Percentiles rank a stretch among this genome's conserved stretches.
Evolutionary conservation across 73 alveolate species (phyloP).

Genomic region (Blepharisma stoltei): DNA sequence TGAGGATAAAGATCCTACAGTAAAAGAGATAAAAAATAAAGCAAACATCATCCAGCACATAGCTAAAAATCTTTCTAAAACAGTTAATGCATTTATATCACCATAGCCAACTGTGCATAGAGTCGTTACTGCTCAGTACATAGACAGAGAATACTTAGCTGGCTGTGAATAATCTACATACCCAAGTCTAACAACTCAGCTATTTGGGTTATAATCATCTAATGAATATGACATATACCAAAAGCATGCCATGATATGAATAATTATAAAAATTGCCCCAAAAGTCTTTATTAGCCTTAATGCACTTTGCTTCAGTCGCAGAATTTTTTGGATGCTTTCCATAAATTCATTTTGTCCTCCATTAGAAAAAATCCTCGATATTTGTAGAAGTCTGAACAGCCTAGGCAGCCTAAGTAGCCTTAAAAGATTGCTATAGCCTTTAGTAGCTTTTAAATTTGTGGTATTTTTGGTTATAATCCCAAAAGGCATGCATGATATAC

Average conservation of each 20-base stretch:
- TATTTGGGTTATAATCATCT: slow-evolving; percentile 72
- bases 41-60: slow-evolving; percentile 75
- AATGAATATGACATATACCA: slow-evolving; percentile 76
- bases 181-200: slow-evolving; percentile 83
- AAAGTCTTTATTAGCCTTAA: slow-evolving; percentile 60
- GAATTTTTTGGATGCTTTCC: slow-evolving; percentile 31
- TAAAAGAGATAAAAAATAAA: slow-evolving; percentile 58
- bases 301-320: slow-evolving; percentile 59
- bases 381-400: slow-evolving; percentile 47
- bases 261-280: slow-evolving; percentile 55
- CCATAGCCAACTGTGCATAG: slow-evolving; percentile 81
- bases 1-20: slow-evolving; percentile 62
- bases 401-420: slow-evolving; percentile 55
- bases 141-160: slow-evolving; percentile 40
- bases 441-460: neutral
- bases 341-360: slow-evolving; percentile 17
- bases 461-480: neutral
- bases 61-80: slow-evolving; percentile 46
- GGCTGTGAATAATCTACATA: slow-evolving; percentile 36
- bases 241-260: slow-evolving; percentile 81
- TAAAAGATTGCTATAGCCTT: slow-evolving; percentile 26
- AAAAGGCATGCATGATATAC: slow-evolving; percentile 47
- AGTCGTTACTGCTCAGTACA: slow-evolving; percentile 71
- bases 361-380: slow-evolving; percentile 37
- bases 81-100: slow-evolving; percentile 59